A percentile compares a stretch with the other conserved stretches of the same genome.
phyloP scores from a whole-genome alignment of 108 stramenopile species.

The Mediolabrus comicus region DNA sequence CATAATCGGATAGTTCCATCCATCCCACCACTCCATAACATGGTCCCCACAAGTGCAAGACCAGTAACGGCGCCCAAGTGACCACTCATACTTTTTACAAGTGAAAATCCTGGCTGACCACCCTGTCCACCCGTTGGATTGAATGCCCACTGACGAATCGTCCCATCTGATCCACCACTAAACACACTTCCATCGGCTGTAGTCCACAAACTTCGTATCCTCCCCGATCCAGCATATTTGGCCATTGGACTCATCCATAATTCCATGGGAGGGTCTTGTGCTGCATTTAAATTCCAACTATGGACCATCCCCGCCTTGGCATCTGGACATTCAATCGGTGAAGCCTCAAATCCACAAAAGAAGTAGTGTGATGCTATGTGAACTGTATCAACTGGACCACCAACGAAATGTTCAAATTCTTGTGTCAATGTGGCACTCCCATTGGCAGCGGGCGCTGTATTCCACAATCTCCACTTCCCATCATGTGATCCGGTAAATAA shows the following conservation, averaged over 20 bases:
- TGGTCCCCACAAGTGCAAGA: constrained; percentile 47
- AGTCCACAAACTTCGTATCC: constrained; percentile 51
- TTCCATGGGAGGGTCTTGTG: constrained; percentile 77
- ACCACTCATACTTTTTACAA: constrained; percentile 59
- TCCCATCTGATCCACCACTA: constrained; percentile 67
- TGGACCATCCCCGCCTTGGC: constrained; percentile 80
- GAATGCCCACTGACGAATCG: constrained; percentile 74
- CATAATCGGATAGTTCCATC: constrained; percentile 84
- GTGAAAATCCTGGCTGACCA: constrained; percentile 53
- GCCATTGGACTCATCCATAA: constrained; percentile 65
- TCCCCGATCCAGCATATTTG: constrained; percentile 70
- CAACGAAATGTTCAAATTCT: constrained; percentile 82
- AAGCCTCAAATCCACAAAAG: constrained; percentile 80
- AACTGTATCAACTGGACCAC: constrained; percentile 67
- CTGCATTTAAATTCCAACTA: constrained; percentile 74
- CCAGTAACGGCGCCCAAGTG: constrained; percentile 81
- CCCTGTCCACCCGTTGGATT: constrained; percentile 29
- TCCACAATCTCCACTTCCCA: constrained; percentile 87
- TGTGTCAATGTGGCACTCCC: constrained; percentile 49
- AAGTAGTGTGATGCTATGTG: constrained; percentile 64
- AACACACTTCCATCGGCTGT: constrained; percentile 54
- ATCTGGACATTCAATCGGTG: constrained; percentile 44
- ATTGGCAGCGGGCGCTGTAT: constrained; percentile 35
- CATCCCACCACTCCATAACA: constrained; percentile 66
- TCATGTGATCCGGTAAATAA: constrained; percentile 83